phyloP scores from a whole-genome alignment of 139 green algal genomes.

The Nannochloris sp. region DNA sequence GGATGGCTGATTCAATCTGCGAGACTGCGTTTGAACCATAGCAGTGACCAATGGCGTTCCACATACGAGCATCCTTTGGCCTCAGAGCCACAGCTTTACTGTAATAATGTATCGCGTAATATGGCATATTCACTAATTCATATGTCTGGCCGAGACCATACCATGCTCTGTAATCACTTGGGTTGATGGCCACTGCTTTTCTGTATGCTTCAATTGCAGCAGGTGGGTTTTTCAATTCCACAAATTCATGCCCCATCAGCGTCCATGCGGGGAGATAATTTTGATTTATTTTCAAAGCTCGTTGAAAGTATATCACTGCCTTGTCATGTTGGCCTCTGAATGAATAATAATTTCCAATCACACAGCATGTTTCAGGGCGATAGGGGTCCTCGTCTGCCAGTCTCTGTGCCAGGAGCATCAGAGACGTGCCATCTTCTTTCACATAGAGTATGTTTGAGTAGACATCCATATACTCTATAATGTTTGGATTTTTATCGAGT shows the following conservation, averaged over 20 bases:
- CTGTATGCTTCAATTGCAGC: conserved; percentile 84
- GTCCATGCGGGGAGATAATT: conserved; percentile 92
- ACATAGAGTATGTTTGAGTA: conserved; percentile 97
- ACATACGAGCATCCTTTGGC: conserved; percentile 89
- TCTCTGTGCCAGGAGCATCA: conserved; percentile 79
- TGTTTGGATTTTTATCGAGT: conserved; percentile 63
- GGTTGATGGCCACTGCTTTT: conserved; percentile 73
- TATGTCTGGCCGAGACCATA: conserved; percentile 97
- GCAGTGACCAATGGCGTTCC: conserved; percentile 94
- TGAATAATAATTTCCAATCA: conserved; percentile 97
- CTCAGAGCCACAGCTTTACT: conserved; percentile 64
- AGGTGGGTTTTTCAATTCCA: conserved; percentile 94
- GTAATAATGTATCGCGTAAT: conserved; percentile 85
- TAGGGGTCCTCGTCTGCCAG: conserved; percentile 75
- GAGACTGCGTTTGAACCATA: conserved; percentile 68
- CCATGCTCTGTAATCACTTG: conserved; percentile 90
- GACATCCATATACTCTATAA: conserved; percentile 84
- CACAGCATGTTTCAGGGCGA: conserved; percentile 84
- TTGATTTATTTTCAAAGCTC: conserved; percentile 79
- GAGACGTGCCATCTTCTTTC: conserved; percentile 60
- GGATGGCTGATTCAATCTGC: conserved; percentile 57
- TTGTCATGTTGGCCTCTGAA: conserved; percentile 57
- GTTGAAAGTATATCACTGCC: conserved; percentile 81
- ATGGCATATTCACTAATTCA: conserved; percentile 88
- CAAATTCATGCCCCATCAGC: conserved; percentile 96